Evolutionary conservation across 768 basidiomycete genomes (phyloP).

Genomic region (Xanthoconium stramineum): DNA sequence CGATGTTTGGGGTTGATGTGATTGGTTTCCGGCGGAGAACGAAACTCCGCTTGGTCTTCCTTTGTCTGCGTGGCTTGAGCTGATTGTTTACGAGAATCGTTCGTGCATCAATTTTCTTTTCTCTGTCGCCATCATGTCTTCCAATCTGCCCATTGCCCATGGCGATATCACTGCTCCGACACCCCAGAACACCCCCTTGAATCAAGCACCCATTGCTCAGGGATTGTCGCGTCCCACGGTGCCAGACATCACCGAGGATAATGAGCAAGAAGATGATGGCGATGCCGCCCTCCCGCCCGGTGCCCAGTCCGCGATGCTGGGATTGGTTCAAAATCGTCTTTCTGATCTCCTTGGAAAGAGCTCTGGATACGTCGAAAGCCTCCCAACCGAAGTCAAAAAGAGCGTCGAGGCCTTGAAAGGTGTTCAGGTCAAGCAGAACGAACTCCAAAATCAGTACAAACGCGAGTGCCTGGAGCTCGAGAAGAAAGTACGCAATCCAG

Average conservation of each 20-base stretch:
- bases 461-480: slow-evolving; percentile 92
- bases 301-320: slow-evolving; percentile 67
- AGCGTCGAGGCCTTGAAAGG: slow-evolving; percentile 92
- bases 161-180: slow-evolving; percentile 80
- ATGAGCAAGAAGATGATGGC: slow-evolving; percentile 64
- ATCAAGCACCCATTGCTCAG: slow-evolving; percentile 71
- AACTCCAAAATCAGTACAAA: slow-evolving; percentile 89
- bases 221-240: slow-evolving; percentile 86
- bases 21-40: slow-evolving; percentile 27
- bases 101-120: slow-evolving; percentile 21
- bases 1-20: too few relatives aligned
- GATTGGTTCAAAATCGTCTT: slow-evolving; percentile 87
- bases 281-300: slow-evolving; percentile 41
- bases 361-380: slow-evolving; percentile 90
- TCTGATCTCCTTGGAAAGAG: slow-evolving; percentile 83
- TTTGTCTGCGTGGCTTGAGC: slow-evolving; percentile 18
- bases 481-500: slow-evolving; percentile 68
- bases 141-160: slow-evolving; percentile 60
- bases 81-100: slow-evolving; percentile 25
- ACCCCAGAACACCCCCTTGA: slow-evolving; percentile 89
- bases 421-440: slow-evolving; percentile 86
- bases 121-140: slow-evolving; percentile 52
- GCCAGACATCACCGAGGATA: slow-evolving; percentile 83
- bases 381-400: slow-evolving; percentile 77
- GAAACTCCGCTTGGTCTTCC: slow-evolving; percentile 34